phyloP scores from a whole-genome alignment of 2,329 filamentous ascomycete genomes.

The Colletotrichum echinochloae region DNA sequence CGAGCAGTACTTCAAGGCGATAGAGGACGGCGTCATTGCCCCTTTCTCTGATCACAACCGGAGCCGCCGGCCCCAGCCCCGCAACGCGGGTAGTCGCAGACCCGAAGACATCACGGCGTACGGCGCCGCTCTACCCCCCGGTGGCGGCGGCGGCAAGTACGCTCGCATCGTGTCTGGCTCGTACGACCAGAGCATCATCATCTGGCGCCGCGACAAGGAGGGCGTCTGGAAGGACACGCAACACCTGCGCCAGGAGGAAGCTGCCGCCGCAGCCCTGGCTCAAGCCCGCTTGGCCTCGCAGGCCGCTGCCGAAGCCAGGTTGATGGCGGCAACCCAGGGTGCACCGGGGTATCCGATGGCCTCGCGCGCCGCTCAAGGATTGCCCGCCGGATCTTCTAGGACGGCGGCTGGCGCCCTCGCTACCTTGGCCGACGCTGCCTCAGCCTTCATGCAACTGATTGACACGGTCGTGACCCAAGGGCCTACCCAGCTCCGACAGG shows the following conservation, averaged over 20 bases:
- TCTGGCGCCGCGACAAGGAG: conserved; percentile 89
- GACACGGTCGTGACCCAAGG: conserved; percentile 66
- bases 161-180: conserved; percentile 97
- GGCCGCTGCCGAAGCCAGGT: conserved; percentile 14
- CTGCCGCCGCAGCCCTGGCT: conserved; percentile 62
- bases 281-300: conserved; percentile 29
- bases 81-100: conserved; percentile 79
- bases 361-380: conserved; percentile 29
- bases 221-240: conserved; percentile 87
- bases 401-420: conserved; percentile 47
- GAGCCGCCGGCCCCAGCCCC: conserved; percentile 51
- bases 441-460: conserved; percentile 64
- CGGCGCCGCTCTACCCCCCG: conserved; percentile 89
- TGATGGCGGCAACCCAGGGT: not conserved
- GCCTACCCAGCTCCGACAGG: conserved; percentile 58
- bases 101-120: conserved; percentile 83
- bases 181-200: conserved; percentile 94
- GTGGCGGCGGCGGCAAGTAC: conserved; percentile 89
- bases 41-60: conserved; percentile 40
- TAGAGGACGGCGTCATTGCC: conserved; percentile 62
- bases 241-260: conserved; percentile 80
- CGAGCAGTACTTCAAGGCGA: conserved; percentile 74
- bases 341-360: not conserved
- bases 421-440: conserved; percentile 49
- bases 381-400: conserved; percentile 44